Base-by-base conservation (phyloP, 2,329 filamentous ascomycete genomes). In the Colletotrichum magnum region DNA sequence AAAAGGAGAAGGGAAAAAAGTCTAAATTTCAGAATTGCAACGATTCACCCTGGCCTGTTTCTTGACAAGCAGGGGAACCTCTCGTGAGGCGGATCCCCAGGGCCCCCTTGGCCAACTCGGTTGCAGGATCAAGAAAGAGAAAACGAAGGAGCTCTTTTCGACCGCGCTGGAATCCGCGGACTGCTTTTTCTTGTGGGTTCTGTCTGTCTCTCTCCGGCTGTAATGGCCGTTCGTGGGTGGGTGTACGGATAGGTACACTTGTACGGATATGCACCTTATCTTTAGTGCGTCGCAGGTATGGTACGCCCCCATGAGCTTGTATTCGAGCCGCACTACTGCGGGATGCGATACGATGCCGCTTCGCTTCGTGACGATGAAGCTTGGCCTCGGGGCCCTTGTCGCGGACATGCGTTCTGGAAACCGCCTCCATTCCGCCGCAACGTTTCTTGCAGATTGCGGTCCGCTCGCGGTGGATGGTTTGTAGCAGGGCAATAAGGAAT, bases 21-120 rank as follows among this genome's bases (percentile, higher is more conserved):
- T 61, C 62, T 69, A 67, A 66, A 51, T 24, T 51, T 60, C 62
- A 69, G 56, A 52, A 21, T 18, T 51, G 28, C 67, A 57, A 57
- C 57, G 51, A 56, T 61, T 56, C 32, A 57, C 62, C 62, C 56
- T 66, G 62, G 36, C 32, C 24, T 24, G 62, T 66, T 69, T 61
- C 62, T 53, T 51, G 62, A 60, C 45, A 52, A 57, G 39, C 67
- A 67, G 56, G 56, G 57, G 45, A 16, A 18, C 47, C 24, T 61
- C 51, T 54, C 16, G 62, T 57, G 51, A 60, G 39, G 47, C 47
- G 39, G 26, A 61, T 60, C 51, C 32, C 32, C 32, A n/a, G 62
- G 54, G 18, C 51, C 45, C 61, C 59, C 43, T n/a, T n/a, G 41
- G 41, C 13, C 41, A 12, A 10, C 41, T 43, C 48, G 58, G 60